Evolutionary conservation across 2,329 filamentous ascomycete species (phyloP).

Genomic region (Clonostachys solani): DNA sequence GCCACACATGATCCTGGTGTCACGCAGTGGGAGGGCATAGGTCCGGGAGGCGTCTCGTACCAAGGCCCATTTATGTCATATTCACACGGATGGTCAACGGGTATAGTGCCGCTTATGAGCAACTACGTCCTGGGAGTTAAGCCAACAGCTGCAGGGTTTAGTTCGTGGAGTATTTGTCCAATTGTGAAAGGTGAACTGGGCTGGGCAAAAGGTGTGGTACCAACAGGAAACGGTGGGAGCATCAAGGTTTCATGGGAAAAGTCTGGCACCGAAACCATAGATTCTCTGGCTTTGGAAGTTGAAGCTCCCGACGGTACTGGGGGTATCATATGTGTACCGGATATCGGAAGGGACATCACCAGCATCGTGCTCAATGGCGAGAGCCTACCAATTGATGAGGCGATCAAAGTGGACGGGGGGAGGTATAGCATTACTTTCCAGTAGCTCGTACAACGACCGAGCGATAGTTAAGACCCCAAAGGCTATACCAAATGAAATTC

Average conservation of each 20-base stretch:
- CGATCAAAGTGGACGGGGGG: not conserved
- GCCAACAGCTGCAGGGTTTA: conserved; percentile 37
- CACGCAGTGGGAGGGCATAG: conserved; percentile 49
- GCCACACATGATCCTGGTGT: conserved; percentile 34
- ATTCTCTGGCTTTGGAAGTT: not conserved
- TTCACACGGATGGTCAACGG: conserved; percentile 47
- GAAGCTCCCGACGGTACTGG: not conserved
- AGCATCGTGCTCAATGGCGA: not conserved
- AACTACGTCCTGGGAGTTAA: conserved; percentile 41
- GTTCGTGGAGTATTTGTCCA: conserved; percentile 32
- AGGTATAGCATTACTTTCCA: not conserved
- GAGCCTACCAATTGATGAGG: not conserved
- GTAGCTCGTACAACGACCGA: not conserved
- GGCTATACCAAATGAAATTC: too few species aligned
- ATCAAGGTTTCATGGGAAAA: conserved; percentile 8
- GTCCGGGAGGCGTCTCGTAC: conserved; percentile 32
- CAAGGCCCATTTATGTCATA: conserved; percentile 40
- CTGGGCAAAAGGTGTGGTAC: conserved; percentile 38
- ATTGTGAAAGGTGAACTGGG: conserved; percentile 20
- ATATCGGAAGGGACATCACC: not conserved
- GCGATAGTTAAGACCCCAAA: too few species aligned
- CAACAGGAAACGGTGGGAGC: conserved; percentile 23
- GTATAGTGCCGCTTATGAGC: conserved; percentile 39
- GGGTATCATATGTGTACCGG: not conserved
- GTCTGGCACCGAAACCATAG: not conserved